phyloP scores from a whole-genome alignment of 148 eudicot genomes.

The Fagopyrum tataricum region DNA sequence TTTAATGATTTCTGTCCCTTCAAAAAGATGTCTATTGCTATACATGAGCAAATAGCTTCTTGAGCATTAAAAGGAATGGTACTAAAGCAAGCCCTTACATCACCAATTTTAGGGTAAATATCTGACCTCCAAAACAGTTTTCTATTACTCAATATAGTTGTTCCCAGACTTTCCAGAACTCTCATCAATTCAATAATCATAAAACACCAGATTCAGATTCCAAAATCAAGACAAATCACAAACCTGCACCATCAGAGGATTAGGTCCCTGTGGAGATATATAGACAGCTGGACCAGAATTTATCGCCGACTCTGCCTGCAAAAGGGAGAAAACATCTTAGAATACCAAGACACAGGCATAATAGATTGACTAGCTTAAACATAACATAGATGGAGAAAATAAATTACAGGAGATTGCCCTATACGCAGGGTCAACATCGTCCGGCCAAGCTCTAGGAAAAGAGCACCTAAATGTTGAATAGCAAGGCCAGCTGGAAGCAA shows the following conservation, averaged over 20 bases:
- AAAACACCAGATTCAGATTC: not conserved
- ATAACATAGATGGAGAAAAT: conserved; percentile 6
- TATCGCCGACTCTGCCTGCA: conserved; percentile 78
- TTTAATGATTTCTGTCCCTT: not conserved
- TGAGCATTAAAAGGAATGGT: not conserved
- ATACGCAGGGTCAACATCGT: conserved; percentile 73
- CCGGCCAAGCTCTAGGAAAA: conserved; percentile 89
- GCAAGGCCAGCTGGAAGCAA: conserved; percentile 58
- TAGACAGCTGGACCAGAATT: conserved; percentile 95
- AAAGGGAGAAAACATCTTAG: not conserved
- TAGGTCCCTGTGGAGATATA: conserved; percentile 82
- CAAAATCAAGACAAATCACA: conserved; percentile 13
- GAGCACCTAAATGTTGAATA: conserved; percentile 94
- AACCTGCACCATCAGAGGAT: conserved; percentile 99
- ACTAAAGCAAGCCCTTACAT: not conserved
- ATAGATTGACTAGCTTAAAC: not conserved
- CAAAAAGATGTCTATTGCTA: not conserved
- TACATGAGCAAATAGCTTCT: not conserved
- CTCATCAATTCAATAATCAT: not conserved
- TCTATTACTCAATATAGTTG: not conserved
- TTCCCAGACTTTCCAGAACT: not conserved
- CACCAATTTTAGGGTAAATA: not conserved
- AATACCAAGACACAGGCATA: conserved; percentile 5
- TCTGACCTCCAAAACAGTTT: not conserved
- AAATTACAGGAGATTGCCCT: conserved; percentile 84